Conservation (phyloP, 495 filamentous ascomycete genomes). For the Penicillium nucicola region DNA sequence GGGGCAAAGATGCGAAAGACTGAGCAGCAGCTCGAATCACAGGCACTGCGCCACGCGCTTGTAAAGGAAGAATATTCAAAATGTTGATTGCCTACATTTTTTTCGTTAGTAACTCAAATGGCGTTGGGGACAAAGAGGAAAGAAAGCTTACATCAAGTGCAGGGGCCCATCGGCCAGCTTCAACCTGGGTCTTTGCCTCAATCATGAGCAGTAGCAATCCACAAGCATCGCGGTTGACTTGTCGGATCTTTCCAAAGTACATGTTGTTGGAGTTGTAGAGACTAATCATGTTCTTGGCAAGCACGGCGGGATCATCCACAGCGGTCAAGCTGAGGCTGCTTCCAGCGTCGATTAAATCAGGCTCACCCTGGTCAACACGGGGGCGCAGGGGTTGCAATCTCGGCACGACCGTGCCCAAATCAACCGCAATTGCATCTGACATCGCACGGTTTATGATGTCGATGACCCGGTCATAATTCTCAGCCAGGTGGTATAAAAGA, state of each 20-base stretch:
- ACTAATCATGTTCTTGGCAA: slow-evolving; percentile 74
- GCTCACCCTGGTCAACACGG: slow-evolving; percentile 26
- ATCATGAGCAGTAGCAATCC: slow-evolving; percentile 72
- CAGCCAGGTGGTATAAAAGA: slow-evolving; percentile 87
- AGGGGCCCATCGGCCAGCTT: slow-evolving; percentile 66
- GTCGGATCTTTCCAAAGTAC: slow-evolving; percentile 66
- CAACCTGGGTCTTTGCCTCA: slow-evolving; percentile 68
- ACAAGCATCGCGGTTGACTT: slow-evolving; percentile 65
- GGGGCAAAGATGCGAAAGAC: slow-evolving; percentile 68
- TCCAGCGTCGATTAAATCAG: slow-evolving; percentile 29
- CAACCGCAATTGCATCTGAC: slow-evolving; percentile 78
- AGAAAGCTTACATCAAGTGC: slow-evolving; percentile 73
- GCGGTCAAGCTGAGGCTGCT: slow-evolving; percentile 77
- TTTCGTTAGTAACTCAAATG: slow-evolving; percentile 12
- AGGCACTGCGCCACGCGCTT: slow-evolving; percentile 63
- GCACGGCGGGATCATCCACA: slow-evolving; percentile 77
- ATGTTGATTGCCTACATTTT: slow-evolving; percentile 66
- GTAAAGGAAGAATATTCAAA: slow-evolving; percentile 74
- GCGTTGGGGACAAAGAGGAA: not conserved
- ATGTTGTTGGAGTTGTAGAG: slow-evolving; percentile 76
- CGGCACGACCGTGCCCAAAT: slow-evolving; percentile 72
- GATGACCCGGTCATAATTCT: slow-evolving; percentile 90
- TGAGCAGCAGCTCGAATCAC: slow-evolving; percentile 71
- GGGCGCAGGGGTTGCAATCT: slow-evolving; percentile 78
- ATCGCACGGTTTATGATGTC: slow-evolving; percentile 85